Percentiles rank a stretch among this genome's conserved stretches.
Conservation (phyloP, 768 basidiomycete species). For the Pleurotus citrinopileatus region DNA sequence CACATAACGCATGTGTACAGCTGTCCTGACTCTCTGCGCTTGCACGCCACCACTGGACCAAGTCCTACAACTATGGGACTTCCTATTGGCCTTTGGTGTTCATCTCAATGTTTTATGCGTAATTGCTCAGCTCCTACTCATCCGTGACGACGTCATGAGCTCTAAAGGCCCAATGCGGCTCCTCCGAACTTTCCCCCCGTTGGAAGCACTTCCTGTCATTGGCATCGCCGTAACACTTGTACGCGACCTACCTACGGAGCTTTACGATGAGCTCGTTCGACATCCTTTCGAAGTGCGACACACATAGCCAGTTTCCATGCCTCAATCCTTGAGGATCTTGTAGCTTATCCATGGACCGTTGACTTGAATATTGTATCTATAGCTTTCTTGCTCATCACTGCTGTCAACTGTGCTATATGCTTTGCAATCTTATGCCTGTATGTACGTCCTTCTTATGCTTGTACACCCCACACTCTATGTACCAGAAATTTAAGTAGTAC, state of each 20-base stretch:
- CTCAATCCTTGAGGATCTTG: neutral
- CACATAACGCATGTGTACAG: conserved; percentile 33
- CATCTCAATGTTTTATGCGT: conserved; percentile 97
- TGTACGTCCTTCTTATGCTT: neutral
- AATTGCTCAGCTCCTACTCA: conserved; percentile 90
- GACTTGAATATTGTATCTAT: neutral
- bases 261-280: conserved; percentile 86
- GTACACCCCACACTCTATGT: conserved; percentile 55
- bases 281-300: conserved; percentile 70
- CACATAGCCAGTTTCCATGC: conserved; percentile 11
- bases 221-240: conserved; percentile 94
- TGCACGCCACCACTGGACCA: conserved; percentile 96
- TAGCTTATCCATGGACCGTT: neutral
- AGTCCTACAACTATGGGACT: conserved; percentile 96
- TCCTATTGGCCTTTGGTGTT: conserved; percentile 92
- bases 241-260: conserved; percentile 80
- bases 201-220: conserved; percentile 84
- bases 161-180: conserved; percentile 93
- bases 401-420: neutral
- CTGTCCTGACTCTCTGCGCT: conserved; percentile 92
- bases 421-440: neutral
- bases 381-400: neutral
- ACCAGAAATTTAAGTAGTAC: conserved; percentile 45
- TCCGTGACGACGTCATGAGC: conserved; percentile 86
- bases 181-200: conserved; percentile 88